Evolutionary conservation across 805 yeast genomes (phyloP), one percentile per base, ranked within the genome.

Genomic region (Diddensiella transvaalensis): DNA sequence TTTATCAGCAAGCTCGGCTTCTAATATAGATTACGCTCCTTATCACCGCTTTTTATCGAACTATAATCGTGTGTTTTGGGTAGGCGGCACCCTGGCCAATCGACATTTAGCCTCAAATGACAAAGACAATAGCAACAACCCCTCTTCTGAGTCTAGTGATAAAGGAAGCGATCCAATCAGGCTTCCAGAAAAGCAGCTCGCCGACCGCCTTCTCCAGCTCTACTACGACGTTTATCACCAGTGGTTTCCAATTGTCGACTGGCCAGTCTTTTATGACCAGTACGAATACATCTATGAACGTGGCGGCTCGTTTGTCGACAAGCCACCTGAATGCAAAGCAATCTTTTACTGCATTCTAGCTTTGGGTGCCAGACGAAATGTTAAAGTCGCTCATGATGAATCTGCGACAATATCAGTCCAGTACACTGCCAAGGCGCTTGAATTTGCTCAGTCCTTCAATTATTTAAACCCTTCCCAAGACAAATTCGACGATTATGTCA

Each of bases 191-290:
- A 15, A 23, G 23, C 47, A 52, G 6, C 47, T 46, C 6, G 57
- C 56, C 15, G 47, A 47, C 19, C 37, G 21, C 13, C 52, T 60
- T 35, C 21, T 60, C 30, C 45, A 47, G 15, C 45, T 42, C 23
- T 60, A 59, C 39, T 45, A 39, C 41, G 49, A 49, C 32, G 46
- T 54, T 24, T 46, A 55, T 47, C 62, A 60, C 40, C 50, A 49
- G 11, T 60, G 61, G 62, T 43, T 59, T 38, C 64, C 64, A 1
- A 48, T 55, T 22, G 47, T 60, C 15, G 60, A 59, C 40, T 60
- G 64, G 64, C 51, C 47, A 2, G 47, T 48, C 8, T 59, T 60
- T 37, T 38, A 46, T 6, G 44, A 46, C 17, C 43, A 45, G 18
- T 38, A 42, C 42, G 59, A 49, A 5, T 21, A 21, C 21, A 49